Evolutionary conservation across 108 stramenopile species (phyloP), one percentile per base, ranked within the genome.

Genomic region (Skeletonema tropicum): DNA sequence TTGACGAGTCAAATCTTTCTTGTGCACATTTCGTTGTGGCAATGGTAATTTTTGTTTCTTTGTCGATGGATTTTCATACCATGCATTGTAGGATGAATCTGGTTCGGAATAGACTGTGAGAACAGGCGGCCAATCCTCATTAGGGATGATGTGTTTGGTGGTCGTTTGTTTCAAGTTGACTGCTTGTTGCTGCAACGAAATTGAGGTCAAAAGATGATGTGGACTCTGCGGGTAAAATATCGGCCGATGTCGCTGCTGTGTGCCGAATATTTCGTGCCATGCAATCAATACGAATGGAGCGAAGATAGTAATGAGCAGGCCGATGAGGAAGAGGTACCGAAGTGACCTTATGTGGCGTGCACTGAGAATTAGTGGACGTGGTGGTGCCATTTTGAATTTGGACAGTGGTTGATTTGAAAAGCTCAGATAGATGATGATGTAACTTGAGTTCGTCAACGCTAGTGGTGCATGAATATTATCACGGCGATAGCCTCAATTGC

Each of bases 41-140:
- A 83, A 75, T 19, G 82, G 82, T 14, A 32, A 19, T 32, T 68
- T 83, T 2, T 60, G 59, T 57, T 68, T 72, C 17, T 57, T 52
- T 0, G 15, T 33, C 46, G 42, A 57, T 15, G 52, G 23, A 58
- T 83, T 64, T 39, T 76, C 71, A 48, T 73, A 83, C 82, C 82
- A 83, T 3, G 35, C 33, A 31, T 83, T 68, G 46, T 60, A 59
- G 65, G 75, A 71, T 21, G 67, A 68, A 5, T 31, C 26, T 7
- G 82, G 75, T 38, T 83, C 82, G 29, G 41, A 57, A 60, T 76
- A 83, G 5, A 68, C 75, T 64, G 75, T 63, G 15, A 83, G 75
- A 29, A 68, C 67, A 3, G 75, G 82, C 3, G 82, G 82, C 82
- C 82, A 82, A 19, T 75, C 59, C 6, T 13, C 57, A 42, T 60